Base-by-base conservation (phyloP, 768 basidiomycete species). In the Paxillus rubicundulus region DNA sequence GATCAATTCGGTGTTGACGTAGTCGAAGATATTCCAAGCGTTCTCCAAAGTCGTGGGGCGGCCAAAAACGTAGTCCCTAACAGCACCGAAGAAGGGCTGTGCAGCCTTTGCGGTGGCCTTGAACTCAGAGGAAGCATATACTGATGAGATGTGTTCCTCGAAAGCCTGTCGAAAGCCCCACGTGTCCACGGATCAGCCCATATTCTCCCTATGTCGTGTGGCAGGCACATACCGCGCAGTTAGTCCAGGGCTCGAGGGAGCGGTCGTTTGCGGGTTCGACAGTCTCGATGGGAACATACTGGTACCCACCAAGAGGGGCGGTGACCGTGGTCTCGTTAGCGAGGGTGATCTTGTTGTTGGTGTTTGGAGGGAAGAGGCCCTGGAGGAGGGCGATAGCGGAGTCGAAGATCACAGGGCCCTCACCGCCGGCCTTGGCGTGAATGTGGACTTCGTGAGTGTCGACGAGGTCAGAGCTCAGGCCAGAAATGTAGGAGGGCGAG, bases 201-300 rank as follows among this genome's bases (percentile, higher is more conserved):
- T 18, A n/a, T 46, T 20, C 39, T 46, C 18, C 36, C 17, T 14
- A 33, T 17, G 33, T 45, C 46, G 12, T 4, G 20, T 41, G 30
- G 32, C 9, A 28, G 17, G 20, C n/a, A 62, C 73, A 21, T 66
- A 82, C 80, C 1, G 79, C 78, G 62, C 83, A 85, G 55, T 74
- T 68, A 7, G 81, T 83, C 88, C 87, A 93, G 58, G 85, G 85
- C 72, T 94, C 89, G 55, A 93, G 75, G 20, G 87, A 87, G 61
- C 87, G 83, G 66, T 91, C 87, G 58, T 91, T 89, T 48, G 78
- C 79, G 27, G 90, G 87, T 67, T 91, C 89, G 45, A 93, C 86
- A n/a, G 89, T 90, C 74, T 92, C 86, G 28, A 91, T 88, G 1
- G 91, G 88, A 44, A 94, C 80, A 58, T 93, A 94, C 70, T 92